Evolutionary conservation across 352 stramenopile species (phyloP).

Genomic region (Phytophthora melonis): DNA sequence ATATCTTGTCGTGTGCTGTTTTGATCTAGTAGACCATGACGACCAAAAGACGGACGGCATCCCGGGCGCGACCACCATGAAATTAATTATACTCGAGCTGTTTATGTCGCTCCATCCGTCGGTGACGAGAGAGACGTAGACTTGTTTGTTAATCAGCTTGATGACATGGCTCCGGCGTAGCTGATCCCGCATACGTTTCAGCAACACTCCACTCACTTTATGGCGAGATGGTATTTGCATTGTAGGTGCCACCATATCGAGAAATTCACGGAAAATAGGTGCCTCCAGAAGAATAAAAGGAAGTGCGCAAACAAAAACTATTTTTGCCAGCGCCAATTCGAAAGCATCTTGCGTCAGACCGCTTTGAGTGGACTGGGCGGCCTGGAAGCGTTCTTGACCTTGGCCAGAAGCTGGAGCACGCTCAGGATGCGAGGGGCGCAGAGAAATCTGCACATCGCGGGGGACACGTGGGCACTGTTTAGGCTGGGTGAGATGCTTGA

Average conservation of each 20-base stretch:
- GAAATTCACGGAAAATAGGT: background rate
- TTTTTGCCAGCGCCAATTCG: background rate
- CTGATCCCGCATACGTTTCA: background rate
- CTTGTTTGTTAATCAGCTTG: too few relatives aligned
- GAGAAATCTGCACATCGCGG: background rate
- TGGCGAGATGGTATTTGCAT: conserved; percentile 6
- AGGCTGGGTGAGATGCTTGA: background rate
- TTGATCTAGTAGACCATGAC: conserved; percentile 2
- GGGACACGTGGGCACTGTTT: background rate
- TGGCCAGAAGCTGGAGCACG: too few relatives aligned
- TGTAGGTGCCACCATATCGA: background rate
- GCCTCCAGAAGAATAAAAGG: background rate
- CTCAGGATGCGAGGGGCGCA: background rate
- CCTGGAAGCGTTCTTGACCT: too few relatives aligned
- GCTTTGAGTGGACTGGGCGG: background rate
- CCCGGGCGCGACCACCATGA: background rate
- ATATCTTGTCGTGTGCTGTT: background rate
- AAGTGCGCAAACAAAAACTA: background rate
- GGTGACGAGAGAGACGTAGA: background rate
- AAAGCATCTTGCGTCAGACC: background rate
- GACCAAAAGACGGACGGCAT: conserved; percentile 7
- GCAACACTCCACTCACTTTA: background rate
- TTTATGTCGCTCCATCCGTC: background rate
- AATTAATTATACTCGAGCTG: background rate
- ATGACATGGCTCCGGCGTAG: background rate